phyloP scores from a whole-genome alignment of 495 filamentous ascomycete species.

The Talaromyces trachyspermus region DNA sequence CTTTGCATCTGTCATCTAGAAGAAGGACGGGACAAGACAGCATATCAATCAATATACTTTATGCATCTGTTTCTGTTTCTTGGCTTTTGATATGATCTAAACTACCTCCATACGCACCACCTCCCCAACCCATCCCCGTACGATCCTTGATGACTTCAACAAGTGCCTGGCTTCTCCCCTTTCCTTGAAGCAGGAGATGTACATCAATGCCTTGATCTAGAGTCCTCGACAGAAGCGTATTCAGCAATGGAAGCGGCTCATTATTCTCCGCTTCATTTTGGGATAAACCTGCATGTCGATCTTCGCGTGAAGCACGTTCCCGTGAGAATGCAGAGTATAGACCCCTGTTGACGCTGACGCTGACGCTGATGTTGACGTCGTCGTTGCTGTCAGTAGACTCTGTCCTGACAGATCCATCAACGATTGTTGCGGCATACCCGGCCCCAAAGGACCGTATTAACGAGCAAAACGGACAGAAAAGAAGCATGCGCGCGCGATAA shows the following conservation, averaged over 20 bases:
- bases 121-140: slow-evolving; percentile 28
- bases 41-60: too few relatives aligned
- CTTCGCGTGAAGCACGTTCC: background rate
- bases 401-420: too few relatives aligned
- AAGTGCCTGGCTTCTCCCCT: slow-evolving; percentile 15
- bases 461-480: slow-evolving; percentile 29
- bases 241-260: slow-evolving; percentile 15
- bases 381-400: background rate
- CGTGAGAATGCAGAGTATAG: slow-evolving; percentile 27
- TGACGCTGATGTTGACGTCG: background rate
- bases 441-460: slow-evolving; percentile 32
- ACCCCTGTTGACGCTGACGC: slow-evolving; percentile 13
- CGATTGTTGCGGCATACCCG: too few relatives aligned
- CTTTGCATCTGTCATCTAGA: too few relatives aligned
- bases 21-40: too few relatives aligned
- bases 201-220: slow-evolving; percentile 36
- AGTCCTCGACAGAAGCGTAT: slow-evolving; percentile 31
- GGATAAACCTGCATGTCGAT: background rate
- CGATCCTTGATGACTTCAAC: slow-evolving; percentile 40
- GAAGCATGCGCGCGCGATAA: slow-evolving; percentile 23
- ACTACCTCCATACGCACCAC: slow-evolving; percentile 29
- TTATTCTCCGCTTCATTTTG: background rate
- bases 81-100: background rate
- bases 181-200: slow-evolving; percentile 34
- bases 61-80: too few relatives aligned